Evolutionary conservation across 148 eudicot genomes (phyloP).

Genomic region (Nyssa sinensis): DNA sequence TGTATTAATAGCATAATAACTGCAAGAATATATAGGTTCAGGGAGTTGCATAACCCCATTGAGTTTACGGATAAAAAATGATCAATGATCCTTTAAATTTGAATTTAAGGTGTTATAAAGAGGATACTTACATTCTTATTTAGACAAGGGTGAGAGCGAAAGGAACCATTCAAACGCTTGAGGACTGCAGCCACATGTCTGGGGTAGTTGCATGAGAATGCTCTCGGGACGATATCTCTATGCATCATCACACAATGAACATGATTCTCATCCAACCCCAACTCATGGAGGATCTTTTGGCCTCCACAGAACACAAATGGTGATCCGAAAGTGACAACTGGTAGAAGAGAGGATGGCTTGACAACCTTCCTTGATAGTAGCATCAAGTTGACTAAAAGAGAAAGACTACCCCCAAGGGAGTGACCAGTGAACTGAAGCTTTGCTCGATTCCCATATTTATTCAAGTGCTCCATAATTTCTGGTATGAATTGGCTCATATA

Average conservation of each 20-base stretch:
- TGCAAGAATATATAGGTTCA: too few relatives aligned
- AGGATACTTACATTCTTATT: constrained; percentile 58
- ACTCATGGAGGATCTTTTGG: constrained; percentile 46
- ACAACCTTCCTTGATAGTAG: constrained; percentile 51
- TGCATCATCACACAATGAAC: constrained; percentile 77
- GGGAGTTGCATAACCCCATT: too few relatives aligned
- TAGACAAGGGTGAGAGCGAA: constrained; percentile 73
- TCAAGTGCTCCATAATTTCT: constrained; percentile 56
- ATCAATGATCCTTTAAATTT: too few relatives aligned
- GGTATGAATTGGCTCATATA: constrained; percentile 83
- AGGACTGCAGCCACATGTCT: constrained; percentile 60
- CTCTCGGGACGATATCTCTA: constrained; percentile 89
- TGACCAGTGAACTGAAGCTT: constrained; percentile 84
- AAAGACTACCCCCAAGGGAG: constrained; percentile 85
- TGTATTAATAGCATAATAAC: too few relatives aligned
- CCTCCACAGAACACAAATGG: constrained; percentile 85
- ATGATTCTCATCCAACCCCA: constrained; percentile 58
- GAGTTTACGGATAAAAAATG: too few relatives aligned
- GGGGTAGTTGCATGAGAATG: constrained; percentile 87
- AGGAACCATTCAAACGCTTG: constrained; percentile 58
- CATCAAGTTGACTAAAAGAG: constrained; percentile 73
- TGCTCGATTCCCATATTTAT: constrained; percentile 48
- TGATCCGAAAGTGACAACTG: constrained; percentile 77
- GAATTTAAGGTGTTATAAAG: background rate
- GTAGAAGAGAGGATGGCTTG: constrained; percentile 52